Conservation (phyloP, 169 alveolate genomes). For the Pseudocohnilembus persalinus region DNA sequence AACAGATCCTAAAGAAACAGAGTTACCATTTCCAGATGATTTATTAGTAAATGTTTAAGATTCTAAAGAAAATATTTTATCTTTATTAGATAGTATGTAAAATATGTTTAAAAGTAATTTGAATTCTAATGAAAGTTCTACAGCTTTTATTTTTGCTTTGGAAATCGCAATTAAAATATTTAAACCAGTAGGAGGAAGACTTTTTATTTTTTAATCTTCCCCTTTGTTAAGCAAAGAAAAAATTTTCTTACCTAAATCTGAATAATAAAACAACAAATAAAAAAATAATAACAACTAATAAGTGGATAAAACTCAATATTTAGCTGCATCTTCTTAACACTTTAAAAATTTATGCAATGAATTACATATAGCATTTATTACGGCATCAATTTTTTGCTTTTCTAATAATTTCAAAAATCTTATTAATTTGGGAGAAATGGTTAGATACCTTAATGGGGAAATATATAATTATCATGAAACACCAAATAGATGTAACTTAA, state of each 20-base stretch:
- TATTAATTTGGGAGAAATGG: slow-evolving; percentile 50
- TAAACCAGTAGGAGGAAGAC: slow-evolving; percentile 49
- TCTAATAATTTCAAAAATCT: slow-evolving; percentile 53
- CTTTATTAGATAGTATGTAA: slow-evolving; percentile 47
- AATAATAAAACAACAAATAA: background rate
- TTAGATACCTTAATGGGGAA: slow-evolving; percentile 55
- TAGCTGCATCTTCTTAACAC: slow-evolving; percentile 42
- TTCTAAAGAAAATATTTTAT: slow-evolving; percentile 35
- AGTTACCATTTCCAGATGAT: slow-evolving; percentile 56
- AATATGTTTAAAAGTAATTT: slow-evolving; percentile 40
- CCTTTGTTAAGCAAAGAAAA: slow-evolving; percentile 38
- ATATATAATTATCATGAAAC: slow-evolving; percentile 54
- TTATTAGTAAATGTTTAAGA: slow-evolving; percentile 46
- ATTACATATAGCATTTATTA: slow-evolving; percentile 51
- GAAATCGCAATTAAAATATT: slow-evolving; percentile 33
- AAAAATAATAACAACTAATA: background rate
- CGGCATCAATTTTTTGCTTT: slow-evolving; percentile 56
- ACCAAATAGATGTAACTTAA: background rate
- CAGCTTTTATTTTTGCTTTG: slow-evolving; percentile 34
- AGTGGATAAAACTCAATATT: background rate
- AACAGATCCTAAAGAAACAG: slow-evolving; percentile 42
- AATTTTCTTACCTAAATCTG: slow-evolving; percentile 31
- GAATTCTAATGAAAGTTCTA: slow-evolving; percentile 9
- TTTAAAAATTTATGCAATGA: slow-evolving; percentile 49
- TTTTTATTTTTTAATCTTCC: slow-evolving; percentile 43